A percentile compares a stretch with the other conserved stretches of the same genome.
Evolutionary conservation across 371 early-diverging fungal genomes (phyloP).

Genomic region (Conidiobolus incongruus): DNA sequence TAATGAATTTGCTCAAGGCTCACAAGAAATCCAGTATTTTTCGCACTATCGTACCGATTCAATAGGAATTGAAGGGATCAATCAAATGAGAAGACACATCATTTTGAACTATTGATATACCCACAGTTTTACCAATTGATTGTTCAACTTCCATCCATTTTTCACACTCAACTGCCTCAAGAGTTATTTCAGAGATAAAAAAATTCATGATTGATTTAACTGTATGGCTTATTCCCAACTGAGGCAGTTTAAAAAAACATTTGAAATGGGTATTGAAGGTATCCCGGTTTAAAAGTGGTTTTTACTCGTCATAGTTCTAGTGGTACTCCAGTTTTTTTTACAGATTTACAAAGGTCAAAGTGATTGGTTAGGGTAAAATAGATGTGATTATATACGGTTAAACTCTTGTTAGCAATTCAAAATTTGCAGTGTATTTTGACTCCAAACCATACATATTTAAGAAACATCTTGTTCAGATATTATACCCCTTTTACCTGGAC

Average conservation of each 20-base stretch:
- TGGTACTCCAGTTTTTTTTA: not conserved
- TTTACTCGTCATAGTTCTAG: constrained; percentile 6
- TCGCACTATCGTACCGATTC: not conserved
- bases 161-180: too few species aligned
- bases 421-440: constrained; percentile 7
- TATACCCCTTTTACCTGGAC: too few species aligned
- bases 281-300: constrained; percentile 5
- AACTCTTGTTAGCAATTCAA: constrained; percentile 23
- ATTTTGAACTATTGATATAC: not conserved
- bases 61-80: too few species aligned
- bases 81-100: not conserved
- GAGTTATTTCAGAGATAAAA: not conserved
- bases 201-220: constrained; percentile 2
- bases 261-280: not conserved
- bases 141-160: not conserved
- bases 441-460: not conserved
- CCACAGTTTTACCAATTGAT: not conserved
- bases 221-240: not conserved
- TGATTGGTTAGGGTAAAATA: not conserved
- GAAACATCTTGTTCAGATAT: too few species aligned
- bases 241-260: not conserved
- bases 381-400: constrained; percentile 10
- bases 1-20: not conserved
- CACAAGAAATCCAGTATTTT: not conserved
- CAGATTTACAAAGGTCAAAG: not conserved